Percentiles rank a stretch among this genome's conserved stretches.
These are phyloP conservation scores for Wickerhamiella occidentalis DNA, from an alignment of 805 yeast species.

Conservation along the genomic window DNA sequence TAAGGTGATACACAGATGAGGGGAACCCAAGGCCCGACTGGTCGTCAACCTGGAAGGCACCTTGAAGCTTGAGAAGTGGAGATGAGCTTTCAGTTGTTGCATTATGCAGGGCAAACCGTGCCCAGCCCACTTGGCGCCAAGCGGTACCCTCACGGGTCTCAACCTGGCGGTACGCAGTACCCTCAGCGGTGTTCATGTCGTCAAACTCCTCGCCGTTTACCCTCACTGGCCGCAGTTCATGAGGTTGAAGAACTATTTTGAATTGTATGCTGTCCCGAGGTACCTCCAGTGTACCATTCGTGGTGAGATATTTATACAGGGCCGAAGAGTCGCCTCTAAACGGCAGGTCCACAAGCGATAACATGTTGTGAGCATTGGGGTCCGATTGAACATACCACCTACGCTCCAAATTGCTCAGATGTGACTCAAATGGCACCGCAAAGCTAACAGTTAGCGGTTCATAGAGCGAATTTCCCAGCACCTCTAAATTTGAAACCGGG, in stretches of 20 bases:
- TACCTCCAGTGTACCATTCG: constrained; percentile 19
- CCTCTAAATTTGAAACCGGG: not conserved
- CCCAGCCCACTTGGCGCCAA: constrained; percentile 27
- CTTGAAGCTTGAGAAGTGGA: constrained; percentile 11
- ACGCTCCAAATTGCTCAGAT: constrained; percentile 20
- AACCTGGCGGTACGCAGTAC: constrained; percentile 24
- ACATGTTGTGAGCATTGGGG: constrained; percentile 17
- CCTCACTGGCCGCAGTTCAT: constrained; percentile 13
- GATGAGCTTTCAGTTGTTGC: constrained; percentile 12
- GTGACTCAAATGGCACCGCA: constrained; percentile 18
- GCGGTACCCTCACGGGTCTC: not conserved
- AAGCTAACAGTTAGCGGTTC: constrained; percentile 15
- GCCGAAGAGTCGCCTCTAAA: constrained; percentile 15
- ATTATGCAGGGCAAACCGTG: constrained; percentile 22
- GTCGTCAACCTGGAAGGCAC: constrained; percentile 27
- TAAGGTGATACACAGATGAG: constrained; percentile 22
- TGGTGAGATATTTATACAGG: constrained; percentile 19
- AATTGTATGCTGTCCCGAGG: constrained; percentile 18
- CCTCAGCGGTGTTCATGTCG: constrained; percentile 14
- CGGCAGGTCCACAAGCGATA: not conserved
- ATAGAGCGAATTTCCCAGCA: not conserved
- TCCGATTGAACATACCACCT: constrained; percentile 24
- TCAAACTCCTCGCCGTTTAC: constrained; percentile 15
- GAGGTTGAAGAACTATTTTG: constrained; percentile 20
- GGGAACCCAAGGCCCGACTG: constrained; percentile 25